Percentiles rank a stretch among this genome's conserved stretches.
phyloP scores from a whole-genome alignment of 495 filamentous ascomycete genomes.

The Aspergillus avenaceus region DNA sequence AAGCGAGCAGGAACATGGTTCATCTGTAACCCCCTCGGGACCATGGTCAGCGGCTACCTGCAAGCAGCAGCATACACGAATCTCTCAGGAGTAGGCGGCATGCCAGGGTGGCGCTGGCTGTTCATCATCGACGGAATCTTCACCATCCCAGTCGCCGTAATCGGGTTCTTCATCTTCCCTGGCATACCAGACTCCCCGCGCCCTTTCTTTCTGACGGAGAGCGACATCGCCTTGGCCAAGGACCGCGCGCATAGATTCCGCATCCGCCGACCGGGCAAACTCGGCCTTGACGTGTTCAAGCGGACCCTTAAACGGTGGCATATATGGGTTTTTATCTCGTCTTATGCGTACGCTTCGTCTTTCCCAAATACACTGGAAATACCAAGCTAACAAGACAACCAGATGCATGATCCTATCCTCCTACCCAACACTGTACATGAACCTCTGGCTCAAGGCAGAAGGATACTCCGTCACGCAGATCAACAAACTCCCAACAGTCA shows the following conservation, averaged over 20 bases:
- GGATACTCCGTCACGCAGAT: conserved; percentile 44
- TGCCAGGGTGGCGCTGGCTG: conserved; percentile 47
- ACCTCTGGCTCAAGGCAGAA: conserved; percentile 43
- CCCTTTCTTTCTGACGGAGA: conserved; percentile 36
- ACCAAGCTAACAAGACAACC: neutral
- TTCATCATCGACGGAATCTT: conserved; percentile 50
- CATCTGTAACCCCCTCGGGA: conserved; percentile 31
- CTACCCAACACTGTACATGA: conserved; percentile 40
- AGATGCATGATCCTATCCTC: conserved; percentile 41
- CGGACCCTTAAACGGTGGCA: conserved; percentile 41
- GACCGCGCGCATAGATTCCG: conserved; percentile 22
- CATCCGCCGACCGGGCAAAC: conserved; percentile 31
- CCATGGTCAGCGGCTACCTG: conserved; percentile 38
- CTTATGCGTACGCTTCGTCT: conserved; percentile 32
- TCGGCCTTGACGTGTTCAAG: conserved; percentile 38
- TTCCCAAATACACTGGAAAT: neutral
- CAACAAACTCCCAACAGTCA: conserved; percentile 43
- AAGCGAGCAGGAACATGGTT: conserved; percentile 36
- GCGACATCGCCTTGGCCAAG: conserved; percentile 35
- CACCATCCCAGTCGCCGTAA: conserved; percentile 43
- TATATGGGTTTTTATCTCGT: conserved; percentile 44
- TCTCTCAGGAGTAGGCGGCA: conserved; percentile 37
- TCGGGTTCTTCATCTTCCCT: conserved; percentile 43
- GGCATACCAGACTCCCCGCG: conserved; percentile 43
- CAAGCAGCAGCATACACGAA: conserved; percentile 46